A percentile compares a stretch with the other conserved stretches of the same genome.
Conservation (phyloP, 257 asterid genomes). For the Leonotis leonurus region DNA sequence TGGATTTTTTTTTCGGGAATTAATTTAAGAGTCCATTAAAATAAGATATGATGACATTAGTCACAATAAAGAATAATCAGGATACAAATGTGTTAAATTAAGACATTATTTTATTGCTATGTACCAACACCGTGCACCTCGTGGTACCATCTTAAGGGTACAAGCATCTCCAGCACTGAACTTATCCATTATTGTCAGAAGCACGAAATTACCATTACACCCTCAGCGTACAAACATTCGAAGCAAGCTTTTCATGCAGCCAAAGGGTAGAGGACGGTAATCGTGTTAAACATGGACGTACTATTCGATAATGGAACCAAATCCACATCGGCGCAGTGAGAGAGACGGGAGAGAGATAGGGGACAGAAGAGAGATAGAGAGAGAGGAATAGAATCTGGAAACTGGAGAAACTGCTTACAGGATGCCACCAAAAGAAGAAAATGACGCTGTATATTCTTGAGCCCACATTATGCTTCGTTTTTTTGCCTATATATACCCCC, state of each 20-base stretch:
- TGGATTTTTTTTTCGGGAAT: no score
- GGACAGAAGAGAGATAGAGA: not conserved
- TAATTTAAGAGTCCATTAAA: no score
- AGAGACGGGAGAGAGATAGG: not conserved
- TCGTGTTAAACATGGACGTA: not conserved
- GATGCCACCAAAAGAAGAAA: slow-evolving; percentile 31
- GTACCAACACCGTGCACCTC: not conserved
- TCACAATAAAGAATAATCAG: no score
- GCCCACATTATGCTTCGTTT: slow-evolving; percentile 13
- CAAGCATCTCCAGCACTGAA: not conserved
- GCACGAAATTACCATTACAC: not conserved
- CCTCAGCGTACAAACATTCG: slow-evolving; percentile 7
- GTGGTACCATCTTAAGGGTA: not conserved
- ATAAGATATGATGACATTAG: no score
- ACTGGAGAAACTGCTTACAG: slow-evolving; percentile 15
- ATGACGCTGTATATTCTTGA: slow-evolving; percentile 23
- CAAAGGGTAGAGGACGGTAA: slow-evolving; percentile 1
- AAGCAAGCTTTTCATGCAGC: not conserved
- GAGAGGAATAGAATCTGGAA: slow-evolving; percentile 20
- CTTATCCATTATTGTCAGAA: not conserved
- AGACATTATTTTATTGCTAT: no score
- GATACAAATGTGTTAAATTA: no score
- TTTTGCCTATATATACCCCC: slow-evolving; percentile 16
- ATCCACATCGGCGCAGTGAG: slow-evolving; percentile 17
- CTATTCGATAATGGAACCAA: slow-evolving; percentile 10